A percentile compares a stretch with the other conserved stretches of the same genome.
Evolutionary conservation across 2,329 filamentous ascomycete species (phyloP).

Genomic region (Phoma sp.): DNA sequence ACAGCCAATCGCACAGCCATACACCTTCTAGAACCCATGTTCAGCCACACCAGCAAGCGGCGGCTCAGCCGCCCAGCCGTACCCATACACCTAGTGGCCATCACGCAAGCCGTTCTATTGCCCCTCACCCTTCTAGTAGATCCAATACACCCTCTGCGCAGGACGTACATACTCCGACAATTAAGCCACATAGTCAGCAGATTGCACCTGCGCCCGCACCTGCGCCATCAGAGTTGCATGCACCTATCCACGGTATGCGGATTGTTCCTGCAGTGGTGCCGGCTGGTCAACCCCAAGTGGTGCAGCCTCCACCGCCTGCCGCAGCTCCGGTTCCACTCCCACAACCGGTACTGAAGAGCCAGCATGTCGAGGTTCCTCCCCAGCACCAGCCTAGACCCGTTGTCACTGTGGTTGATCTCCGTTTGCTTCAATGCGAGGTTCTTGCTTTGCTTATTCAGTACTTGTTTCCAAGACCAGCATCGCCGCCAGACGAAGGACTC

Average conservation of each 20-base stretch:
- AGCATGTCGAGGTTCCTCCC: slow-evolving; percentile 25
- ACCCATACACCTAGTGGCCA: slow-evolving; percentile 33
- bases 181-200: slow-evolving; percentile 21
- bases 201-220: slow-evolving; percentile 25
- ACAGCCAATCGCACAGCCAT: slow-evolving; percentile 15
- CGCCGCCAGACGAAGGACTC: slow-evolving; percentile 33
- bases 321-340: slow-evolving; percentile 17
- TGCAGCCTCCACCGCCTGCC: slow-evolving; percentile 13
- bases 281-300: slow-evolving; percentile 12
- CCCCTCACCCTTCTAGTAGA: slow-evolving; percentile 37
- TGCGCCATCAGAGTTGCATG: slow-evolving; percentile 7
- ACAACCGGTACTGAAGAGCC: slow-evolving; percentile 37
- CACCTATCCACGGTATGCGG: slow-evolving; percentile 25
- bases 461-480: slow-evolving; percentile 34
- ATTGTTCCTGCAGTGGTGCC: slow-evolving; percentile 22
- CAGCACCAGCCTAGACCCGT: slow-evolving; percentile 15
- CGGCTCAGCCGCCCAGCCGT: slow-evolving; percentile 30
- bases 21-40: slow-evolving; percentile 26
- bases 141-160: slow-evolving; percentile 39
- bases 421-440: slow-evolving; percentile 43
- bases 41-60: slow-evolving; percentile 27
- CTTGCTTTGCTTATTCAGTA: slow-evolving; percentile 42
- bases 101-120: slow-evolving; percentile 31
- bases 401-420: slow-evolving; percentile 24
- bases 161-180: slow-evolving; percentile 26